These are phyloP conservation scores for Datura wrightii DNA, from an alignment of 257 asterid genomes.

Conservation along the genomic window DNA sequence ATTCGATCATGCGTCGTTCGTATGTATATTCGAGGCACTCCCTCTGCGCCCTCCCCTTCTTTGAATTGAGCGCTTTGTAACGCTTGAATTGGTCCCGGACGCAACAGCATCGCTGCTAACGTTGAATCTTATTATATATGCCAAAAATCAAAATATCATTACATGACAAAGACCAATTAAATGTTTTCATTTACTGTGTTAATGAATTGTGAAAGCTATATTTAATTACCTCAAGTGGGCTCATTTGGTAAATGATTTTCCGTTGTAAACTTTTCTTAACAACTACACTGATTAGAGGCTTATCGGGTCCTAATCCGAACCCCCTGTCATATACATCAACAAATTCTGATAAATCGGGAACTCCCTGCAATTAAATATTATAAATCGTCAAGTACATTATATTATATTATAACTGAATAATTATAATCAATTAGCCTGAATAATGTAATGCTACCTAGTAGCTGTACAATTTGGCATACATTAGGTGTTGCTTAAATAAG, in stretches of 20 bases:
- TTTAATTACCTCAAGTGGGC: slow-evolving; percentile 67
- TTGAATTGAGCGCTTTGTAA: slow-evolving; percentile 50
- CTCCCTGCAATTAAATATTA: slow-evolving; percentile 52
- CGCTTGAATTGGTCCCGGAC: slow-evolving; percentile 80
- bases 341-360: slow-evolving; percentile 62
- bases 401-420: background rate
- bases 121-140: slow-evolving; percentile 56
- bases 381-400: background rate
- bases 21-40: slow-evolving; percentile 66
- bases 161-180: no score
- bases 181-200: no score
- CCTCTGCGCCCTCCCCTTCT: slow-evolving; percentile 38
- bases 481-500: slow-evolving; percentile 3
- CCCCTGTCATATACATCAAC: slow-evolving; percentile 61
- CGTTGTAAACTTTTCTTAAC: slow-evolving; percentile 60
- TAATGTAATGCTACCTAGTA: background rate
- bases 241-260: slow-evolving; percentile 57
- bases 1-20: slow-evolving; percentile 60
- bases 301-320: slow-evolving; percentile 62
- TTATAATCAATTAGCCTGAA: background rate
- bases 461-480: background rate
- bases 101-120: slow-evolving; percentile 63
- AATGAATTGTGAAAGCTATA: background rate
- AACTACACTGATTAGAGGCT: slow-evolving; percentile 60
- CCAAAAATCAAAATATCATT: background rate